A percentile compares a stretch with the other conserved stretches of the same genome.
phyloP scores from a whole-genome alignment of 2,329 filamentous ascomycete genomes.

The Cryphonectria naterciae region DNA sequence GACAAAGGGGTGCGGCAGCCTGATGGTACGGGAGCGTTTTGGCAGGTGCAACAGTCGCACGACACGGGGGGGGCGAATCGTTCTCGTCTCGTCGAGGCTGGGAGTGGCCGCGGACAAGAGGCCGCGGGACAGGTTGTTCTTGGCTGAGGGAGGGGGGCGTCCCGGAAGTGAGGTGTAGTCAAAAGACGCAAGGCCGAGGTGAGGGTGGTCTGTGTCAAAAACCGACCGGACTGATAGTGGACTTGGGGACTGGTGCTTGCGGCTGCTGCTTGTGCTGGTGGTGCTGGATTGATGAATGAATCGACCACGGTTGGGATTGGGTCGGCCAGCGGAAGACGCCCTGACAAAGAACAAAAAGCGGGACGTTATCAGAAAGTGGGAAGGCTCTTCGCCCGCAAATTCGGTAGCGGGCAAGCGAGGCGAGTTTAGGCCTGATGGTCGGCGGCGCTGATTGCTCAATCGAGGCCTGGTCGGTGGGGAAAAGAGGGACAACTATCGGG shows the following conservation, averaged over 20 bases:
- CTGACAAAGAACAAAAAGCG: conserved; percentile 31
- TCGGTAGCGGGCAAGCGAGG: conserved; percentile 27
- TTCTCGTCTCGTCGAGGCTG: conserved; percentile 8
- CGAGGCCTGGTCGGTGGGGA: conserved; percentile 4
- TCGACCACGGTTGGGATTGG: conserved; percentile 15
- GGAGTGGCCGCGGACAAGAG: background rate
- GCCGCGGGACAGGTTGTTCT: background rate
- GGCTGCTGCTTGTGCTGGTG: background rate
- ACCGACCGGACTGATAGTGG: conserved; percentile 12
- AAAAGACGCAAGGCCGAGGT: conserved; percentile 19
- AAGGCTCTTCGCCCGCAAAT: conserved; percentile 23
- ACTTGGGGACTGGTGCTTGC: background rate
- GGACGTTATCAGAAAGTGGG: conserved; percentile 31
- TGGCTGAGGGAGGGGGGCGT: background rate
- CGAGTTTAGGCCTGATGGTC: conserved; percentile 22
- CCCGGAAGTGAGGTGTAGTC: conserved; percentile 6
- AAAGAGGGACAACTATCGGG: conserved; percentile 4
- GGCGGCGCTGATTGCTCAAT: conserved; percentile 20
- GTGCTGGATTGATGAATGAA: conserved; percentile 5
- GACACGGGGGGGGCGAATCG: conserved; percentile 1
- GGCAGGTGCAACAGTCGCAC: conserved; percentile 19
- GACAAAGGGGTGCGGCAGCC: conserved; percentile 13
- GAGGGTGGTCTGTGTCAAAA: conserved; percentile 19
- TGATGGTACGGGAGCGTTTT: background rate
- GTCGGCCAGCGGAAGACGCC: conserved; percentile 28